Evolutionary conservation across 2,329 filamentous ascomycete genomes (phyloP), one percentile per base, ranked within the genome.

Genomic region (Fusarium veterinarium): DNA sequence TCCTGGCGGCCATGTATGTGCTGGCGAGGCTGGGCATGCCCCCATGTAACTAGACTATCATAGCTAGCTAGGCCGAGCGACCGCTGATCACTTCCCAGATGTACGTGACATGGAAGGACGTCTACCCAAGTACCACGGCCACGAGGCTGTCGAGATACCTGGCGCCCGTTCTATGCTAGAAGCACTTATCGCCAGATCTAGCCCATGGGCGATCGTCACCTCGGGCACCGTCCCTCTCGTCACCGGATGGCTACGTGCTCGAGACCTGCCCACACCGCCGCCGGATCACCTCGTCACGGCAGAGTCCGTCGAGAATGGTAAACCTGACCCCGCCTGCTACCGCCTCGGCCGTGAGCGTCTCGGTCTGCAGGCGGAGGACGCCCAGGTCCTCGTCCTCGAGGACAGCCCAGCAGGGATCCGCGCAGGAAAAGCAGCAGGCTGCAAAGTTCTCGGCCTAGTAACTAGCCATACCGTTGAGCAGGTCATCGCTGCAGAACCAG

Each of bases 181-280:
- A 69, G 81, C 86, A 37, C 87, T 98, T 45, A 92, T 92, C 70
- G 81, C 86, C 41, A 84, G 84, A 57, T 82, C 84, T 45, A 89
- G 89, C 7, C 91, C 91, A 61, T 98, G 95, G 96, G 93, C 94
- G 56, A 97, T 98, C 75, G 95, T 95, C 64, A 92, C 91, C 0
- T 94, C 92, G 2, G 93, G 92, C 45, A 93, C 92, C 5, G 80
- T 84, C 58, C 90, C 85, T 69, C 88, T 95, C 16, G 89, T 95
- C 11, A 85, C 84, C 53, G 93, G 93, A 71, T 95, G 93, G 93
- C 87, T 95, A 49, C 83, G 87, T 41, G 89, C 90, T 37, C 86
- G 95, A 66, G 82, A 86, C 41, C 88, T 95, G 59, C 89, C 92
- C 19, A 84, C 83, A 42, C 93, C 75, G 59, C 46, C 53, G 37